phyloP scores from a whole-genome alignment of 164 flowering plant genomes.

The Tetrastigma voinierianum region DNA sequence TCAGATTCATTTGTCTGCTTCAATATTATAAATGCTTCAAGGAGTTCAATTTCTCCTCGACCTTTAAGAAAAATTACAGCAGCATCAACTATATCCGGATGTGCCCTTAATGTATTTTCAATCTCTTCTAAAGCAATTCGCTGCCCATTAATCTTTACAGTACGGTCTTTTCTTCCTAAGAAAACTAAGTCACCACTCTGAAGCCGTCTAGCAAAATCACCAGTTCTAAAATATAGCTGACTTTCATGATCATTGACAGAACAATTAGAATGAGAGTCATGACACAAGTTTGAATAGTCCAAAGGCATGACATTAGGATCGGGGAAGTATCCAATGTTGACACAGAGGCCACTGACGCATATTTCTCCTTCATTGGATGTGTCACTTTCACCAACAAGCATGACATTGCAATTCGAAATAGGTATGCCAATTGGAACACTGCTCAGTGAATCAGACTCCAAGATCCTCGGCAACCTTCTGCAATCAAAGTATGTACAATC shows the following conservation, averaged over 20 bases:
- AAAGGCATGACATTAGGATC: conserved; percentile 27
- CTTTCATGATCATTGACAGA: conserved; percentile 15
- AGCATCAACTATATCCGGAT: conserved; percentile 64
- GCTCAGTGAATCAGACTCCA: conserved; percentile 53
- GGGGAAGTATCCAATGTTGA: conserved; percentile 54
- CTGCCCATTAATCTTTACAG: conserved; percentile 73
- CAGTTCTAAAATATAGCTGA: conserved; percentile 57
- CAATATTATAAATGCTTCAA: conserved; percentile 59
- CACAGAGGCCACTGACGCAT: conserved; percentile 72
- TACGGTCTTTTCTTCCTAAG: conserved; percentile 83
- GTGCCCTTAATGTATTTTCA: conserved; percentile 57
- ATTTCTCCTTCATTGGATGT: conserved; percentile 61
- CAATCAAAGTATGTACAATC: conserved; percentile 96
- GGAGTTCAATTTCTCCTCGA: conserved; percentile 33
- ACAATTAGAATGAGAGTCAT: conserved; percentile 19
- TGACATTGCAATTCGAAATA: conserved; percentile 61
- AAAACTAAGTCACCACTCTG: conserved; percentile 72
- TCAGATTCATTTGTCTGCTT: conserved; percentile 23
- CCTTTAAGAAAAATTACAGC: conserved; percentile 53
- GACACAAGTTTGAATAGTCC: conserved; percentile 36
- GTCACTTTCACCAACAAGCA: conserved; percentile 55
- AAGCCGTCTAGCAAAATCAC: conserved; percentile 73
- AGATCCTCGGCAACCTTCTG: conserved; percentile 56
- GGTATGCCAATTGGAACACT: conserved; percentile 93
- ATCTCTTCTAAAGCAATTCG: conserved; percentile 83